Conservation (phyloP, 768 basidiomycete species). For the Hortiboletus flavorubellus region DNA sequence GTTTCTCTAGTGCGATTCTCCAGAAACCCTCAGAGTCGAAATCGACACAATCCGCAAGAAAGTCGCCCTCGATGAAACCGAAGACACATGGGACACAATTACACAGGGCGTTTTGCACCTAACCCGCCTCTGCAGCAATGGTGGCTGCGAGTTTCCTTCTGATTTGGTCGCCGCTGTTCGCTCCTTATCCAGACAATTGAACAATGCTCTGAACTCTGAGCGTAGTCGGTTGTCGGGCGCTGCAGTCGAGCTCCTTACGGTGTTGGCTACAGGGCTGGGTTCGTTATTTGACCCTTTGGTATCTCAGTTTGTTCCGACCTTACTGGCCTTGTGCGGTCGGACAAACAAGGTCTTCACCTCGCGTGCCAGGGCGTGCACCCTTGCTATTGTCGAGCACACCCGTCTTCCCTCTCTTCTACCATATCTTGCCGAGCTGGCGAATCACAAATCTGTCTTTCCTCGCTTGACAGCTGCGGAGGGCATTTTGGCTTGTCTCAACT, state of each 20-base stretch:
- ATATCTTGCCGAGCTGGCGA: conserved; percentile 50
- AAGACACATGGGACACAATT: conserved; percentile 79
- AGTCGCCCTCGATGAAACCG: conserved; percentile 56
- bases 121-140: conserved; percentile 47
- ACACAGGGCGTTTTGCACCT: conserved; percentile 46
- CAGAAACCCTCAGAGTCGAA: conserved; percentile 34
- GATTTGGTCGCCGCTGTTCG: conserved; percentile 53
- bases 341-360: conserved; percentile 76
- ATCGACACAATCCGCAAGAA: conserved; percentile 42
- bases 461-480: conserved; percentile 66
- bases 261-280: conserved; percentile 54
- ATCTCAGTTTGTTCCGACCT: conserved; percentile 60
- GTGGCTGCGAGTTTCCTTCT: conserved; percentile 47
- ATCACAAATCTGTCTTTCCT: conserved; percentile 66
- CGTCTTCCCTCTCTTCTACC: conserved; percentile 64
- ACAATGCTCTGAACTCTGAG: conserved; percentile 65
- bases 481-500: conserved; percentile 62
- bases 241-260: conserved; percentile 59
- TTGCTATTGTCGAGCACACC: conserved; percentile 60
- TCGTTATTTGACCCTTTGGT: conserved; percentile 64
- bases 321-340: conserved; percentile 65
- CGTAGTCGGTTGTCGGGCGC: conserved; percentile 66
- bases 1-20: conserved; percentile 30
- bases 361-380: conserved; percentile 60
- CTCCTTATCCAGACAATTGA: conserved; percentile 50